Conservation (phyloP, 2,329 filamentous ascomycete species). For the Pestalotiopsis sp. region DNA sequence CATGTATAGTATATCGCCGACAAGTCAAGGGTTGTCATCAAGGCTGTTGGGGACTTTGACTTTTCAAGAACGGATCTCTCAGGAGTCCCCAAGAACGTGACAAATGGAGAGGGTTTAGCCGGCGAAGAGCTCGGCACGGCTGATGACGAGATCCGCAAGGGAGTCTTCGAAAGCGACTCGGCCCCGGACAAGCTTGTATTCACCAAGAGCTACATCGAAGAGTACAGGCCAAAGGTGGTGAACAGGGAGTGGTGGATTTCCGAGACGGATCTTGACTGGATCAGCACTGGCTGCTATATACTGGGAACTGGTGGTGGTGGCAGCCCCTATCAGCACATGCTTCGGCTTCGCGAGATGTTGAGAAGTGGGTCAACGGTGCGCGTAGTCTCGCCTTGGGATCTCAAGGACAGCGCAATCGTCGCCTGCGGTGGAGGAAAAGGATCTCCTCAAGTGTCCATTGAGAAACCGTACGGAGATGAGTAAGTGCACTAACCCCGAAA, state of each 20-base stretch:
- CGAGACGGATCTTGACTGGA: constrained; percentile 57
- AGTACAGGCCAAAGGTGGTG: constrained; percentile 48
- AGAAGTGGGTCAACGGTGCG: constrained; percentile 48
- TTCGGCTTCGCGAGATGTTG: constrained; percentile 51
- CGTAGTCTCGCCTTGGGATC: constrained; percentile 49
- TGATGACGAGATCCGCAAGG: not conserved
- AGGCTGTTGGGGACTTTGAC: constrained; percentile 59
- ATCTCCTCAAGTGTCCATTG: constrained; percentile 58
- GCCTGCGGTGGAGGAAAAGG: constrained; percentile 58
- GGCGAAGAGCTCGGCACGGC: not conserved
- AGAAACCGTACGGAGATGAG: constrained; percentile 59
- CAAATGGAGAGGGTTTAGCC: not conserved
- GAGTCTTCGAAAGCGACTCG: not conserved
- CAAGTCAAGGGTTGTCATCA: constrained; percentile 56
- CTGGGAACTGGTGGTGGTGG: constrained; percentile 62
- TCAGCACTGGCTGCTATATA: constrained; percentile 59
- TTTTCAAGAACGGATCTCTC: constrained; percentile 31
- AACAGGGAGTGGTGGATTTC: constrained; percentile 56
- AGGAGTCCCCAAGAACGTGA: not conserved
- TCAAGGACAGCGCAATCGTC: constrained; percentile 50
- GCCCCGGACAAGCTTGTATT: constrained; percentile 9
- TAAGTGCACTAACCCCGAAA: not conserved
- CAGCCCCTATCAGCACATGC: constrained; percentile 49
- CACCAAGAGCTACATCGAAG: constrained; percentile 30
- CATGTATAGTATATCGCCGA: constrained; percentile 42